Evolutionary conservation across 1,284 basidiomycete genomes (phyloP), one percentile per base, ranked within the genome.

Genomic region (Trichosporon sp.): DNA sequence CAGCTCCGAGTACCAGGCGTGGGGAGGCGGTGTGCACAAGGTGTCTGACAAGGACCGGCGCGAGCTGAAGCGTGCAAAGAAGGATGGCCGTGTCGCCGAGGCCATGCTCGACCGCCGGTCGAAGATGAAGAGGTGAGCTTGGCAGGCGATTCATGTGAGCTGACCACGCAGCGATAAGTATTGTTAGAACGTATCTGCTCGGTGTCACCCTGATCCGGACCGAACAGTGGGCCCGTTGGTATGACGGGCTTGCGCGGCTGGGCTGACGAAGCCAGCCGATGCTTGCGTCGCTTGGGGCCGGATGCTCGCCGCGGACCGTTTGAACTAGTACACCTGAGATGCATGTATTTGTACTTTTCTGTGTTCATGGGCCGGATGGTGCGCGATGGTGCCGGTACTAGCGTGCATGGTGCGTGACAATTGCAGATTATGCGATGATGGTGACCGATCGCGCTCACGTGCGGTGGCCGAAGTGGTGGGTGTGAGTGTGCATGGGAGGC

Each of bases 21-120:
- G 94, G 92, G 93, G 93, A 21, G 91, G 91, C 10, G 92, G 93
- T 8, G 86, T 90, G 69, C 89, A 89, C 16, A 85, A 95, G 12
- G 87, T 91, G 46, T 80, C 80, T 4, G 73, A 76, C 6, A 73
- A 71, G n/a, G 83, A 84, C 68, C 91, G 93, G 1, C 80, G 78
- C 1, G 89, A 89, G 88, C 87, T 98, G 68, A 94, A 93, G 82
- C 89, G 88, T 71, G 94, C 94, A 12, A 87, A 88, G 74, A 92
- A 94, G 82, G 93, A 97, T 75, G 96, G 96, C 2, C 88, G 91
- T 43, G 81, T 97, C 16, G 90, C 92, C 0, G 95, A 98, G 82
- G 92, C 92, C 2, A 85, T 98, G 84, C 87, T 98, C 64, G 93
- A 98, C 78, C 88, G 94, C 35, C 88, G 95, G 70, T 87, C 92